These are phyloP conservation scores for Pythium chondricola DNA, from an alignment of 352 stramenopile genomes.

Conservation along the genomic window DNA sequence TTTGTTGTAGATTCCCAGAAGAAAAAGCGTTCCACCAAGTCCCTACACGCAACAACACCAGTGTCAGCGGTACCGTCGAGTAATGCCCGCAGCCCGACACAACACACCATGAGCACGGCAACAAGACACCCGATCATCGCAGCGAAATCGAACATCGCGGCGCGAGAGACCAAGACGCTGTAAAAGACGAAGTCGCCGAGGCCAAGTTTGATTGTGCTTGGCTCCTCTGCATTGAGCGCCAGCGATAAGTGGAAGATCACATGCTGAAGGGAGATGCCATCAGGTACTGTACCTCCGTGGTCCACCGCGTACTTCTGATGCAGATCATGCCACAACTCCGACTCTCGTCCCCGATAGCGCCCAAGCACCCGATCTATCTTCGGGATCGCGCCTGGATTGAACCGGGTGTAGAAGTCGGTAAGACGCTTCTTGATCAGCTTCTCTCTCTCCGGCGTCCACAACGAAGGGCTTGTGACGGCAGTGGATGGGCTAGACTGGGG, in stretches of 20 bases:
- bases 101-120: conserved; percentile 87
- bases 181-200: conserved; percentile 99
- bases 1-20: conserved; percentile 93
- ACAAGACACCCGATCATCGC: conserved; percentile 93
- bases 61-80: background rate
- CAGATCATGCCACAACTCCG: conserved; percentile 73
- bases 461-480: conserved; percentile 14
- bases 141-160: conserved; percentile 94
- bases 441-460: conserved; percentile 10
- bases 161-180: conserved; percentile 95
- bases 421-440: conserved; percentile 33
- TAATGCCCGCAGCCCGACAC: background rate
- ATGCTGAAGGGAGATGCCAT: background rate
- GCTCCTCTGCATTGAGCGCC: conserved; percentile 33
- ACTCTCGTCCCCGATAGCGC: conserved; percentile 65
- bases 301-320: conserved; percentile 64
- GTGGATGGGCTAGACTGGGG: too few relatives aligned
- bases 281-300: conserved; percentile 31
- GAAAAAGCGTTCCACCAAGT: conserved; percentile 91
- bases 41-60: conserved; percentile 34
- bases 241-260: background rate
- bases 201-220: conserved; percentile 91
- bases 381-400: conserved; percentile 56
- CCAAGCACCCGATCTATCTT: conserved; percentile 73
- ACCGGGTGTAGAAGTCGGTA: conserved; percentile 56